Evolutionary conservation across 2,329 filamentous ascomycete species (phyloP).

Genomic region (Verticillium zaregamsianum): DNA sequence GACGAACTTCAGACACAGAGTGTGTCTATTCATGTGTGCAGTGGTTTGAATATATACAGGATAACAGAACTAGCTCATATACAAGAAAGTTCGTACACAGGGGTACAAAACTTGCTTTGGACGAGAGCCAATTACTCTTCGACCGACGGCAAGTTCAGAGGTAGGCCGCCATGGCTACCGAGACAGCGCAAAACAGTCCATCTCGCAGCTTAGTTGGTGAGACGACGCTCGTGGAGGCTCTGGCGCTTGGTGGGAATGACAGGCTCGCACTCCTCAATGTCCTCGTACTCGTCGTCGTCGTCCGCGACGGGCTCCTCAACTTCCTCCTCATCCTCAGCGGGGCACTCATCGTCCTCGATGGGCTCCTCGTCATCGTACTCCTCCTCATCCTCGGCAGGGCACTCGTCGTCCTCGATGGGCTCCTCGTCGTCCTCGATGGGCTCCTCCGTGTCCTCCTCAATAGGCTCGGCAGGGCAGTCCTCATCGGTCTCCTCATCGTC

Average conservation of each 20-base stretch:
- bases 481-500: conserved; percentile 7
- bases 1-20: background rate
- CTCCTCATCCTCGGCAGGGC: background rate
- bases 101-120: background rate
- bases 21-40: conserved; percentile 2
- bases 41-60: conserved; percentile 3
- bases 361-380: background rate
- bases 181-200: background rate
- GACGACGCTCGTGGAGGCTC: conserved; percentile 12
- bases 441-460: background rate
- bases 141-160: background rate
- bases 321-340: conserved; percentile 1
- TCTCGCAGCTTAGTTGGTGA: conserved; percentile 1
- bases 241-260: conserved; percentile 10
- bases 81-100: background rate
- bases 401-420: conserved; percentile 1
- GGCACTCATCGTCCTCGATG: background rate
- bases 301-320: background rate
- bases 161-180: background rate
- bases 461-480: conserved; percentile 10
- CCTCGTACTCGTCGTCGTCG: conserved; percentile 4
- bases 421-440: background rate
- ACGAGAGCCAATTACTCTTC: background rate
- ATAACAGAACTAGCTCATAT: conserved; percentile 3
- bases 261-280: conserved; percentile 1